Evolutionary conservation across 495 filamentous ascomycete genomes (phyloP).

Genomic region (Xylaria curta): DNA sequence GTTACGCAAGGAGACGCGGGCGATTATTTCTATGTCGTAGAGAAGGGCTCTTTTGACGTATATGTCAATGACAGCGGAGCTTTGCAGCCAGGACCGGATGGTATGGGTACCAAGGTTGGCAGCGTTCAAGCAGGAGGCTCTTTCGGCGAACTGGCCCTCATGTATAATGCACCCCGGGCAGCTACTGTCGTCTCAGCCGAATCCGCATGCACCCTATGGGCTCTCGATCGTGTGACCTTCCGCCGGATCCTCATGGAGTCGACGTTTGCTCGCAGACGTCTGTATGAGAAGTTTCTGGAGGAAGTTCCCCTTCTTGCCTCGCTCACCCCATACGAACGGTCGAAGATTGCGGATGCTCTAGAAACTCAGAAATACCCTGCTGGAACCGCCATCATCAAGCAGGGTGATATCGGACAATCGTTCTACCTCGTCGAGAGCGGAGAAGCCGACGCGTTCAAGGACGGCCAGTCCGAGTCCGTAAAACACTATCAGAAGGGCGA

Average conservation of each 20-base stretch:
- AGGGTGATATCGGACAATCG: conserved; percentile 89
- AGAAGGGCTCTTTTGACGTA: conserved; percentile 88
- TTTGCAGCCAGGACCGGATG: conserved; percentile 80
- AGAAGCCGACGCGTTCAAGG: conserved; percentile 84
- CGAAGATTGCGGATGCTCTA: conserved; percentile 95
- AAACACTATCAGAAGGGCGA: conserved; percentile 88
- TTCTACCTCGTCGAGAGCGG: conserved; percentile 93
- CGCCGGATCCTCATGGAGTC: conserved; percentile 98
- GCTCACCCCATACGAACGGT: conserved; percentile 87
- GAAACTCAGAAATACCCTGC: conserved; percentile 85
- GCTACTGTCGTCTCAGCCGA: conserved; percentile 91
- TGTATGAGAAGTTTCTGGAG: conserved; percentile 98
- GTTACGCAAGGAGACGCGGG: conserved; percentile 95
- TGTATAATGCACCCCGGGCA: conserved; percentile 99
- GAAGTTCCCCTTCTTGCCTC: conserved; percentile 88
- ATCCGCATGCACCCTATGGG: conserved; percentile 83
- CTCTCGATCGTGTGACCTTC: conserved; percentile 94
- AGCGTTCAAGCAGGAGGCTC: conserved; percentile 86
- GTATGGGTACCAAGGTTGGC: conserved; percentile 84
- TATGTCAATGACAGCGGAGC: conserved; percentile 84
- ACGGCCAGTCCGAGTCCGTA: conserved; percentile 66
- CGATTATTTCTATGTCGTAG: conserved; percentile 97
- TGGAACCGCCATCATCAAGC: conserved; percentile 82
- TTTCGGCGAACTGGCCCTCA: conserved; percentile 96
- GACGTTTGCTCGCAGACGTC: conserved; percentile 90